Evolutionary conservation across 2,329 filamentous ascomycete species (phyloP), one percentile per base, ranked within the genome.

Genomic region (Curvularia sp.): DNA sequence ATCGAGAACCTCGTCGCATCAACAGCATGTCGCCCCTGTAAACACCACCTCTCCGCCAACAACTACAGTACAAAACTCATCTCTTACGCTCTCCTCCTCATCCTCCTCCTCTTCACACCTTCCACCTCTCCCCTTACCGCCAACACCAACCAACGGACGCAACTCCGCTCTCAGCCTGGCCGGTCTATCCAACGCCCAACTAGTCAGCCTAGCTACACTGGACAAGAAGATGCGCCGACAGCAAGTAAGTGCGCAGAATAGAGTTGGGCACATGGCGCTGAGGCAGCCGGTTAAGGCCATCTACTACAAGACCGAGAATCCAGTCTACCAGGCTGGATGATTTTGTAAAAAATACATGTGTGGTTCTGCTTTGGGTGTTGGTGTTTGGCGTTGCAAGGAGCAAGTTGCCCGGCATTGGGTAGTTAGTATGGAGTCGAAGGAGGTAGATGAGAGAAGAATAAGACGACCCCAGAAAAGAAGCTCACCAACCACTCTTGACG

Each of bases 281-380:
- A 39, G 47, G 7, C 55, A 54, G 25, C 55, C 55, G 6, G 38
- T 34, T 1, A 57, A 57, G 23, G 28, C 43, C 3, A 6, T 57
- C 5, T 54, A 57, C 18, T 57, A 57, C 3, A 57, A 57, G 38
- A 54, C 55, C 2, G 55, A 54, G 38, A 57, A 57, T 5, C 50
- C 50, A 6, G 55, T 57, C 5, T 57, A 57, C 28, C 55, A 57
- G 30, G 50, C 55, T 27, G 55, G 55, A 5, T 57, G 15, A 53
- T 18, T 15, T 1, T 8, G n/a, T 30, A n/a, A n/a, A n/a, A n/a
- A n/a, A 12, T 36, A 18, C 1, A 18, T 46, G 25, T 9, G 12
- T 32, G 13, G 19, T 19, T 30, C 5, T 15, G n/a, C 8, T 28
- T 30, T 8, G 7, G 34, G 34, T 36, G 1, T 36, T 5, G 34